Evolutionary conservation across 805 yeast genomes (phyloP).

Genomic region (Wickerhamomyces subpelliculosus): DNA sequence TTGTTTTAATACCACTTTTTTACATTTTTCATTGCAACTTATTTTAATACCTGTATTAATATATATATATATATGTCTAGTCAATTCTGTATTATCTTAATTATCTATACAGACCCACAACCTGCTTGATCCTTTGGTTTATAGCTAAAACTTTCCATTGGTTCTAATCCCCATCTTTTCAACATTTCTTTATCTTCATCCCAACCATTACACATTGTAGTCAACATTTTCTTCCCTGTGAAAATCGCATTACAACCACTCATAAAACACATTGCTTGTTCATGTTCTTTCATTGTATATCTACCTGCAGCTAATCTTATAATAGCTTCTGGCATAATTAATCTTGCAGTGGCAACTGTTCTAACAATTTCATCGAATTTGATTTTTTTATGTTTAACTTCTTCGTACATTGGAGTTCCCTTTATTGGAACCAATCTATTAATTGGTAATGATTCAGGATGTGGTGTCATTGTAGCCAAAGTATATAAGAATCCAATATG

Average conservation of each 20-base stretch:
- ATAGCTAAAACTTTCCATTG: slow-evolving; percentile 40
- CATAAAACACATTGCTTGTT: slow-evolving; percentile 69
- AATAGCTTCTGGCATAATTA: slow-evolving; percentile 66
- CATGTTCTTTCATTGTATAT: slow-evolving; percentile 71
- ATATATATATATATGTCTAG: no score
- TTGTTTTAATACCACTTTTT: no score
- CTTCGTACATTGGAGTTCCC: slow-evolving; percentile 70
- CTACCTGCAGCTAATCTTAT: slow-evolving; percentile 78
- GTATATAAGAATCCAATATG: slow-evolving; percentile 64
- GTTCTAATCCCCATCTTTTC: slow-evolving; percentile 59
- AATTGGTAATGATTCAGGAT: slow-evolving; percentile 80
- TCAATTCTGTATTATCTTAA: no score
- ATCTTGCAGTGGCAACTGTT: slow-evolving; percentile 70
- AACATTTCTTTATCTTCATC: slow-evolving; percentile 71
- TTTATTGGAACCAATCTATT: slow-evolving; percentile 71
- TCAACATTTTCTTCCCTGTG: slow-evolving; percentile 75
- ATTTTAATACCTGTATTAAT: no score
- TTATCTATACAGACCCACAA: not conserved
- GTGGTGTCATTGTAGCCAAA: slow-evolving; percentile 58
- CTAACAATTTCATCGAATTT: slow-evolving; percentile 56
- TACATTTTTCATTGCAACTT: no score
- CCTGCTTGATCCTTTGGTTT: slow-evolving; percentile 7
- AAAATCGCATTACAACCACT: slow-evolving; percentile 77
- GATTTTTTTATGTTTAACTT: slow-evolving; percentile 37
- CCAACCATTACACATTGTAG: slow-evolving; percentile 82